These are phyloP conservation scores for slime mould (Dictyostelium discoideum) DNA, from an alignment of 78 protist genomes.

Conservation along the genomic window DNA sequence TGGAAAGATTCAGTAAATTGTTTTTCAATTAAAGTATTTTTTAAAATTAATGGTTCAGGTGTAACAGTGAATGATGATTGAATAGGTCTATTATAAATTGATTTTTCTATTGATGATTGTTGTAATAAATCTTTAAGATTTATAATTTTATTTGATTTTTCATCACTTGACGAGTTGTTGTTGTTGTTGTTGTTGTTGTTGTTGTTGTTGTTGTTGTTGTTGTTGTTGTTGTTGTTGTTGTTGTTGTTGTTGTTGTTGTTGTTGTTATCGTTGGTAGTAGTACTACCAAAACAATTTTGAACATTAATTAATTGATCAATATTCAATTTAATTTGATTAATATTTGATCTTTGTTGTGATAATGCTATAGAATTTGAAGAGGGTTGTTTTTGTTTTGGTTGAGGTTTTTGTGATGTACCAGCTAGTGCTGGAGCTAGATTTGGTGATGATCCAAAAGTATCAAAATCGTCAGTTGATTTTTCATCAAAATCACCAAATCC, in stretches of 20 bases:
- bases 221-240: not conserved
- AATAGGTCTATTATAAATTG: conserved; percentile 18
- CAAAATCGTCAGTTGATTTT: conserved; percentile 11
- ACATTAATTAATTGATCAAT: not conserved
- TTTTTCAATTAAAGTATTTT: conserved; percentile 33
- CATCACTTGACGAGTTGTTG: not conserved
- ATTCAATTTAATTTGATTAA: not conserved
- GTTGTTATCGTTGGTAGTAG: not conserved
- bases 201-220: not conserved
- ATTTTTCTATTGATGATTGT: conserved; percentile 6
- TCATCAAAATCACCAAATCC: conserved; percentile 13
- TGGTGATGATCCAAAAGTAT: not conserved
- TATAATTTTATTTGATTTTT: not conserved
- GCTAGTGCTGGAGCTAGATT: not conserved
- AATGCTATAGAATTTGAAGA: not conserved
- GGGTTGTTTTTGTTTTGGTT: not conserved
- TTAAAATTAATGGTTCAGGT: conserved; percentile 43
- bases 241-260: not conserved
- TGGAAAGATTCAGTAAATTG: conserved; percentile 32
- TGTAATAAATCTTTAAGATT: conserved; percentile 23
- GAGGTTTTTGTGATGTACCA: not conserved
- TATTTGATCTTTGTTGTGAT: not conserved
- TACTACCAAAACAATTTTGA: not conserved
- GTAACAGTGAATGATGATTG: conserved; percentile 54
- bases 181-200: not conserved